A percentile compares a stretch with the other conserved stretches of the same genome.
phyloP scores from a whole-genome alignment of 164 flowering plant species.

The Brasenia schreberi region DNA sequence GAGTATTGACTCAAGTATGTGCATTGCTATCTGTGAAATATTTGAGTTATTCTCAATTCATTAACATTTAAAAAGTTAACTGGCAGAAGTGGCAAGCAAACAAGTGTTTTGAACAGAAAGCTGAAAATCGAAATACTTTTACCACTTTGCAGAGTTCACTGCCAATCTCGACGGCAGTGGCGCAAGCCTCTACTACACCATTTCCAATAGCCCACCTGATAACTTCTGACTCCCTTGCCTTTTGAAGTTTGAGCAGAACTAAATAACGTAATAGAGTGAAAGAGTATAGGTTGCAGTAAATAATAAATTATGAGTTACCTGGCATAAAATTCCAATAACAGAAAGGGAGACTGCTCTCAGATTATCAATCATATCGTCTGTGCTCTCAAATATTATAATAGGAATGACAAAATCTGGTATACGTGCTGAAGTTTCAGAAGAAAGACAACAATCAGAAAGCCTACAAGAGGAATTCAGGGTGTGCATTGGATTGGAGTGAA shows the following conservation, averaged over 20 bases:
- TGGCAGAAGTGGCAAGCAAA: neutral
- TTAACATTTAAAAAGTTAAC: neutral
- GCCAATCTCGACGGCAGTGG: conserved; percentile 16
- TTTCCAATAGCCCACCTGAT: conserved; percentile 31
- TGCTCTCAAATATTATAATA: conserved; percentile 14
- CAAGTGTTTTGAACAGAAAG: neutral
- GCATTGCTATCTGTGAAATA: conserved; percentile 21
- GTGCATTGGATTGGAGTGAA: no score
- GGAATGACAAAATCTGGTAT: conserved; percentile 29
- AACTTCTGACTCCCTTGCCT: conserved; percentile 26
- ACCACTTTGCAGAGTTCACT: conserved; percentile 39
- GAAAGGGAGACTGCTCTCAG: conserved; percentile 32
- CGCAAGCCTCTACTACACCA: conserved; percentile 20
- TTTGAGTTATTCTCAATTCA: neutral
- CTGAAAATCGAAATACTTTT: neutral
- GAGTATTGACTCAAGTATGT: conserved; percentile 31
- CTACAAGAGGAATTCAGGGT: no score
- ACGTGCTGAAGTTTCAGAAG: conserved; percentile 13
- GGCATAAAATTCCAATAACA: conserved; percentile 33
- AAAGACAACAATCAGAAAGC: conserved; percentile 2
- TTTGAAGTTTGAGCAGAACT: neutral
- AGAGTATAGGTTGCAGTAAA: neutral
- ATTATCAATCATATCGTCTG: conserved; percentile 20
- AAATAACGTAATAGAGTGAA: neutral
- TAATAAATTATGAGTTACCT: conserved; percentile 12